A percentile compares a stretch with the other conserved stretches of the same genome.
Conservation (phyloP, 192 early-diverging fungal species). For the Gigaspora rosea region DNA sequence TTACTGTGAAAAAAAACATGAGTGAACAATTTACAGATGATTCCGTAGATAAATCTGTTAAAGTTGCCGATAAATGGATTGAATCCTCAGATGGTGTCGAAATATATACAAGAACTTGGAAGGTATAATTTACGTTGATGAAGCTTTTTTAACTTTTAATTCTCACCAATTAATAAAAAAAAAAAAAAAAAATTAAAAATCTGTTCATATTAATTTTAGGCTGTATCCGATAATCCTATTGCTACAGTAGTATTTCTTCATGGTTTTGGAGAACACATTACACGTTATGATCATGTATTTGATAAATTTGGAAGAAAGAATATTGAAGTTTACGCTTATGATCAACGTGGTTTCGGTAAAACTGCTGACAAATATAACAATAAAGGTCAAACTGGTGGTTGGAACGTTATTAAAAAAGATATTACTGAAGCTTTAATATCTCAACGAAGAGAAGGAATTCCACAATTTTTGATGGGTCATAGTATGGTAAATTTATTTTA, state of each 20-base stretch:
- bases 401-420: constrained; percentile 48
- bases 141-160: not conserved
- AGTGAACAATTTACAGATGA: too few species aligned
- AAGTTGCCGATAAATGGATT: not conserved
- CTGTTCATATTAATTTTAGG: not conserved
- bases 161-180: not conserved
- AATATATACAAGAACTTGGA: not conserved
- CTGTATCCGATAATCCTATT: constrained; percentile 32
- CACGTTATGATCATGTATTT: constrained; percentile 61
- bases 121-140: not conserved
- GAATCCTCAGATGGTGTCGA: not conserved
- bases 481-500: constrained; percentile 39
- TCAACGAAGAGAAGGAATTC: constrained; percentile 40
- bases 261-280: constrained; percentile 57
- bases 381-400: constrained; percentile 51
- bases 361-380: constrained; percentile 45
- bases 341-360: constrained; percentile 70
- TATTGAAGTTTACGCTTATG: constrained; percentile 59
- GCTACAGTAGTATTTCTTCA: constrained; percentile 51
- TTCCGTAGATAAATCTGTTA: not conserved
- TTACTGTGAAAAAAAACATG: too few species aligned
- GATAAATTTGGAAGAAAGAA: constrained; percentile 52
- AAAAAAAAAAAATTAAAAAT: not conserved
- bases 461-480: constrained; percentile 58
- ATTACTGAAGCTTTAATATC: constrained; percentile 48